Evolutionary conservation across 2,329 filamentous ascomycete species (phyloP), one percentile per base, ranked within the genome.

Genomic region (Cryphonectria japonica): DNA sequence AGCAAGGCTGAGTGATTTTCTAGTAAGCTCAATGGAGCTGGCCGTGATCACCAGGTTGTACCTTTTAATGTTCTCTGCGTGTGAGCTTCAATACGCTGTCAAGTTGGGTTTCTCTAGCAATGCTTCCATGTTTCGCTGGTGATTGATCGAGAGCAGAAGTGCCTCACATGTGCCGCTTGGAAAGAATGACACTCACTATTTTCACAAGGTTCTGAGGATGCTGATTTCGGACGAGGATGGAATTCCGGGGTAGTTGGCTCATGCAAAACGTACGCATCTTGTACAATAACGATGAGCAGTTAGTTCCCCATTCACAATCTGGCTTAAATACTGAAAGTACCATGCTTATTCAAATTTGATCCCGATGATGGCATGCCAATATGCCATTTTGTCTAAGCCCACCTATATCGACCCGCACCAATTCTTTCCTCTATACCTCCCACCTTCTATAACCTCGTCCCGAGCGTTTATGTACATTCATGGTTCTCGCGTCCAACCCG

Each of bases 1-100:
- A 69, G 67, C 59, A 78, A 76, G 72, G 73, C 76, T 43, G 70
- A 76, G 60, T 75, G 70, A 74, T 7, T 19, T 5, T 26, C 54
- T 2, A 19, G 54, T 8, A 14, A 34, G 54, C 13, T 5, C 19
- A 14, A 19, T 22, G 54, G 54, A 59, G 54, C 54, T 29, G 54
- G 16, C 34, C 54, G 13, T 22, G 2, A 26, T 54, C 3, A 9
- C 14, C 26, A 32, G 54, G 19, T 32, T 19, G 14, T 19, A 34
- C 5, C 14, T 5, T 2, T 32, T 29, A 59, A 3, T 52, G 6
- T 14, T 2, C 16, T 32, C 26, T 4, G 29, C n/a, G 3, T 8
- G n/a, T 32, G n/a, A 22, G 43, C 8, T 57, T 16, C 13, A 57
- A 29, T 19, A 32, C 52, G 52, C 13, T 32, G 13, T 14, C 19